Evolutionary conservation across 768 basidiomycete genomes (phyloP).

Genomic region (Cystofilobasidium bisporidii): DNA sequence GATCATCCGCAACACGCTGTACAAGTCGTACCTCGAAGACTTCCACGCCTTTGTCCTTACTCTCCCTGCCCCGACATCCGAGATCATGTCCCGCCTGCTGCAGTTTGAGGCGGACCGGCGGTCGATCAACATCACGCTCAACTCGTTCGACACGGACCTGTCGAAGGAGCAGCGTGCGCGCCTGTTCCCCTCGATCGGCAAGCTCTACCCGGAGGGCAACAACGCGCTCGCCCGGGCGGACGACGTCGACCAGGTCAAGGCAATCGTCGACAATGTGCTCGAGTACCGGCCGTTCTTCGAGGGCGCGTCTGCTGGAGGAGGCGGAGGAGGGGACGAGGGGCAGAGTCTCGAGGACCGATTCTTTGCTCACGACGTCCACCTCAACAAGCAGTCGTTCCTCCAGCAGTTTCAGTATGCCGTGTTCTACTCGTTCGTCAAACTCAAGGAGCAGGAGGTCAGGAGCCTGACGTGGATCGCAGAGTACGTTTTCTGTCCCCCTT

Average conservation of each 20-base stretch:
- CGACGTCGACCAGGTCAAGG: conserved; percentile 84
- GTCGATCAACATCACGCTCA: conserved; percentile 96
- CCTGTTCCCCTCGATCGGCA: conserved; percentile 87
- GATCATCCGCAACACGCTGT: conserved; percentile 97
- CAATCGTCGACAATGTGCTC: conserved; percentile 71
- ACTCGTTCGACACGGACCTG: conserved; percentile 92
- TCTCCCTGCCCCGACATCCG: conserved; percentile 72
- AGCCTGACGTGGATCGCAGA: conserved; percentile 85
- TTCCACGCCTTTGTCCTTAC: conserved; percentile 75
- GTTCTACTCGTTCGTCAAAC: conserved; percentile 62
- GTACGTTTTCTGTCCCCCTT: conserved; percentile 26
- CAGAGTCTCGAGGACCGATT: conserved; percentile 74
- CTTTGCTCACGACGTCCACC: conserved; percentile 75
- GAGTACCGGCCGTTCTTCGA: conserved; percentile 91
- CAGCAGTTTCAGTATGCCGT: conserved; percentile 94
- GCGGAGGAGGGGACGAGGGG: conserved; percentile 43
- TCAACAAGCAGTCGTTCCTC: conserved; percentile 90
- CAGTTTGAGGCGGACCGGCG: conserved; percentile 94
- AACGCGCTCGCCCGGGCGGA: conserved; percentile 87
- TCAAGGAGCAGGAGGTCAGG: conserved; percentile 47
- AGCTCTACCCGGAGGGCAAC: conserved; percentile 90
- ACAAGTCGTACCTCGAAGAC: conserved; percentile 97
- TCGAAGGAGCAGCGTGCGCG: conserved; percentile 88
- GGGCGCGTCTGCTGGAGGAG: conserved; percentile 40
- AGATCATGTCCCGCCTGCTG: conserved; percentile 85